Evolutionary conservation across 805 yeast genomes (phyloP).

Genomic region (Isabelozyma rhagii): DNA sequence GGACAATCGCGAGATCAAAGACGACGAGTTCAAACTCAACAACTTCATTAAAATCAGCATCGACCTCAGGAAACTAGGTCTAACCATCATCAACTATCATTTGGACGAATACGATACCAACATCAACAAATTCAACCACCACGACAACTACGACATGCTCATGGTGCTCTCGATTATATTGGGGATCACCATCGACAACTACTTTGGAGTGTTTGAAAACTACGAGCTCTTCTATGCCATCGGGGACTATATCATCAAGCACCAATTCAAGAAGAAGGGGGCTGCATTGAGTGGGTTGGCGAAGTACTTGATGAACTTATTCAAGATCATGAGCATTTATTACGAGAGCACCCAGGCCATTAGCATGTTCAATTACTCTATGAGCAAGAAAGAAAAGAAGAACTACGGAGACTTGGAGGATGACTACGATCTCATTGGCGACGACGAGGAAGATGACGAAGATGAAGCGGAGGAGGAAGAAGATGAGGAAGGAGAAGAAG

Average conservation of each 20-base stretch:
- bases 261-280: slow-evolving; percentile 15
- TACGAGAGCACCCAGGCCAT: slow-evolving; percentile 49
- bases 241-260: slow-evolving; percentile 30
- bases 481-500: neutral
- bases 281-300: slow-evolving; percentile 16
- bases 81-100: slow-evolving; percentile 36
- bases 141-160: slow-evolving; percentile 25
- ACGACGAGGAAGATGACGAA: slow-evolving; percentile 9
- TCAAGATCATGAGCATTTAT: slow-evolving; percentile 32
- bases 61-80: slow-evolving; percentile 32
- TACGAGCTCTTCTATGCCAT: slow-evolving; percentile 38
- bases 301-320: slow-evolving; percentile 21
- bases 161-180: slow-evolving; percentile 35
- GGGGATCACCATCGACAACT: slow-evolving; percentile 36
- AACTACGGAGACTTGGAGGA: slow-evolving; percentile 43
- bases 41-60: slow-evolving; percentile 26
- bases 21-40: slow-evolving; percentile 14
- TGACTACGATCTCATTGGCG: slow-evolving; percentile 27
- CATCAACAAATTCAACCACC: slow-evolving; percentile 4
- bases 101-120: slow-evolving; percentile 38
- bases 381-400: slow-evolving; percentile 31
- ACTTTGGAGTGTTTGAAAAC: slow-evolving; percentile 40
- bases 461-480: slow-evolving; percentile 4
- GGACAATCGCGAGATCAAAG: slow-evolving; percentile 8
- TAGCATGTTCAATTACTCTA: slow-evolving; percentile 44